A percentile compares a stretch with the other conserved stretches of the same genome.
Evolutionary conservation across 371 early-diverging fungal genomes (phyloP).

Genomic region (Pancytospora philotis): DNA sequence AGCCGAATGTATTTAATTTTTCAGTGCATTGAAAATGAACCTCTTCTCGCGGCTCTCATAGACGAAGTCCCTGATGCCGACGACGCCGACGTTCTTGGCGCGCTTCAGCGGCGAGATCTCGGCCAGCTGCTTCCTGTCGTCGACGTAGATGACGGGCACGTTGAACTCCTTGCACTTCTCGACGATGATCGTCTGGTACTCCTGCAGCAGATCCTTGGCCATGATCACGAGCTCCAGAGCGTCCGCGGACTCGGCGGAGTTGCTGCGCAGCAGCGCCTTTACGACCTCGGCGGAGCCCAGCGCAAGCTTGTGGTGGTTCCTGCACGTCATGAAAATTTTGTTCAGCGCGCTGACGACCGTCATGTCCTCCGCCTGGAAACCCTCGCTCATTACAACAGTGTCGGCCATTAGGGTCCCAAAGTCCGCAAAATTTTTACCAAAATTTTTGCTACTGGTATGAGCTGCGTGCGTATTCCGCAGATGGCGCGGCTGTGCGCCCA

Average conservation of each 20-base stretch:
- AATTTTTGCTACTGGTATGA: no score
- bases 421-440: conserved; percentile 18
- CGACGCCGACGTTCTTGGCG: conserved; percentile 20
- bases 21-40: conserved; percentile 11
- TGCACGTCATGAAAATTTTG: conserved; percentile 34
- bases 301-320: conserved; percentile 30
- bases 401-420: conserved; percentile 7
- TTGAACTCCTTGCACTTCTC: conserved; percentile 20
- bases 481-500: no score
- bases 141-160: conserved; percentile 44
- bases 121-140: conserved; percentile 43
- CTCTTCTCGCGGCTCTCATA: conserved; percentile 15
- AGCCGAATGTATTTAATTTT: conserved; percentile 17
- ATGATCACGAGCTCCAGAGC: conserved; percentile 44
- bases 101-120: conserved; percentile 31
- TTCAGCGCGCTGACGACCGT: background rate
- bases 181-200: conserved; percentile 20
- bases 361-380: conserved; percentile 1
- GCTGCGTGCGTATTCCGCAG: no score
- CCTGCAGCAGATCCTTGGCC: conserved; percentile 37
- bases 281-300: conserved; percentile 35
- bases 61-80: conserved; percentile 25
- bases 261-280: background rate
- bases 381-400: background rate
- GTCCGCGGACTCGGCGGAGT: background rate